Conservation (phyloP, 129 eudicot genomes). For the Solidago caesia region DNA sequence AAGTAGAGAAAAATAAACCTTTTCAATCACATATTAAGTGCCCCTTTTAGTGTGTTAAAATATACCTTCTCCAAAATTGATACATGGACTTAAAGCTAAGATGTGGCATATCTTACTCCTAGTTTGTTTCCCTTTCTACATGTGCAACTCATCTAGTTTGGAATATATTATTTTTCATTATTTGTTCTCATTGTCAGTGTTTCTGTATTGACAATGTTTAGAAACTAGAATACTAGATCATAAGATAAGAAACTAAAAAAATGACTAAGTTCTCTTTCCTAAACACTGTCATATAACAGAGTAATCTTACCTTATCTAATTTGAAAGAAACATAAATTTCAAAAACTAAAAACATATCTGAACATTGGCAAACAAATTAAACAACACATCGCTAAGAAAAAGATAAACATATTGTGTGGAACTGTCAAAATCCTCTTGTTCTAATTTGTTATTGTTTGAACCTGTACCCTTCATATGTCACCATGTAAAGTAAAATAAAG, state of each 20-base stretch:
- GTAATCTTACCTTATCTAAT: slow-evolving; percentile 11
- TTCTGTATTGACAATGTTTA: background rate
- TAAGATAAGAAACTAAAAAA: background rate
- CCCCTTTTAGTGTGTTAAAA: background rate
- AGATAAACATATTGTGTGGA: background rate
- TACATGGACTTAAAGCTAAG: background rate
- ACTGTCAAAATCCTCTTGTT: background rate
- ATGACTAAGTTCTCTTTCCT: background rate
- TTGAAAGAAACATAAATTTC: background rate
- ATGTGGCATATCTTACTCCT: background rate
- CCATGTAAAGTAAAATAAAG: background rate
- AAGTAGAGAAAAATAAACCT: background rate
- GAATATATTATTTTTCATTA: background rate
- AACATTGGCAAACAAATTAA: slow-evolving; percentile 12
- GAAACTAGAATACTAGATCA: background rate
- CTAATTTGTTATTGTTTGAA: background rate
- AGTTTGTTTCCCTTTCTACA: background rate
- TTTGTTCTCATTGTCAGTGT: background rate
- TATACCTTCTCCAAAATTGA: background rate
- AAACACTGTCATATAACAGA: background rate
- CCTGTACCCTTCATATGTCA: background rate
- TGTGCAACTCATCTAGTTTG: background rate
- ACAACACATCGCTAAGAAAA: background rate
- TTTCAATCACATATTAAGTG: background rate
- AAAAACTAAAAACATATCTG: slow-evolving; percentile 8